Evolutionary conservation across 331 rosid species (phyloP).

Genomic region (Malus hybrid): DNA sequence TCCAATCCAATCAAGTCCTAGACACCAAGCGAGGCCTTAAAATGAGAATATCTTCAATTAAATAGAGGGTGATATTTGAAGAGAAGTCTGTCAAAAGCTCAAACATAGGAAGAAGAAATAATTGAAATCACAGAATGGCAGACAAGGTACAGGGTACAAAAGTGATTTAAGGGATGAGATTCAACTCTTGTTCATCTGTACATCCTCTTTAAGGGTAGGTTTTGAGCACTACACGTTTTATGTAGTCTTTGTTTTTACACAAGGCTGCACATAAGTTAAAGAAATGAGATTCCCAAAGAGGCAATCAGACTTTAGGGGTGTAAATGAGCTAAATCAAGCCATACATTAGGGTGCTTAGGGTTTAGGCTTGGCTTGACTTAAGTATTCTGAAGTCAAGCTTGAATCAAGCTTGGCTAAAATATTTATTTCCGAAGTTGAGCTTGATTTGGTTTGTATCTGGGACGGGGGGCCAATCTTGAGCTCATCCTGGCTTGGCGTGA

Average conservation of each 20-base stretch:
- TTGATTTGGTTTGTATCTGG: neutral
- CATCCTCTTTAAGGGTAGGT: neutral
- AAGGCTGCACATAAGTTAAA: neutral
- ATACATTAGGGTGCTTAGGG: neutral
- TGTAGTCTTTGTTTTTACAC: neutral
- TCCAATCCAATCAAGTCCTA: too few species aligned
- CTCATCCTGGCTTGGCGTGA: neutral
- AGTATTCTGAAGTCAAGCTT: neutral
- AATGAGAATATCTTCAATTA: neutral
- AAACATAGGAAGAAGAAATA: neutral
- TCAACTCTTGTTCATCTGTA: neutral
- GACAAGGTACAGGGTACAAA: neutral
- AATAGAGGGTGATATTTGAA: neutral
- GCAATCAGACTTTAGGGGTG: neutral
- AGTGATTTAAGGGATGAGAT: neutral
- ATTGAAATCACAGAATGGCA: neutral
- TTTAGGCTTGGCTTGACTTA: neutral
- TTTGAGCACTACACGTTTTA: neutral
- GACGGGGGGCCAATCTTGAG: neutral
- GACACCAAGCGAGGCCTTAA: too few species aligned
- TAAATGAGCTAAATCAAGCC: neutral
- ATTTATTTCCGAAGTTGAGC: neutral
- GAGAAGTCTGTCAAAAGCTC: neutral
- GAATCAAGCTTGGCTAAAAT: neutral
- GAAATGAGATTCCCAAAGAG: neutral